phyloP scores from a whole-genome alignment of 2,329 filamentous ascomycete genomes.

The Aspergillus ibericus region DNA sequence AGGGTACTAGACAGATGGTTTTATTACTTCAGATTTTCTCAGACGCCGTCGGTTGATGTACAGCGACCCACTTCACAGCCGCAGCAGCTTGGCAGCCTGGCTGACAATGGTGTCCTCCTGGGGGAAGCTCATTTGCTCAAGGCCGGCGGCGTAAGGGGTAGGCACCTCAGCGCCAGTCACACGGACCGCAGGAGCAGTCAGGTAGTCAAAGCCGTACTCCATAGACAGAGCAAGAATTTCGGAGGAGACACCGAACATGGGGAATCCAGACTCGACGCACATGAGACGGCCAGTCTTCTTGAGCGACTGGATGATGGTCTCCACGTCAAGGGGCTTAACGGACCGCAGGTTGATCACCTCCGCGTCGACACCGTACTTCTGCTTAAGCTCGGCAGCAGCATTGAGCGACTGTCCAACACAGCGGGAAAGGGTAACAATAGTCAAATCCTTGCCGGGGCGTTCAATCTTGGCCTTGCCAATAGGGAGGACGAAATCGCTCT shows the following conservation, averaged over 20 bases:
- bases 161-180: slow-evolving; percentile 97
- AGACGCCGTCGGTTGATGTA: slow-evolving; percentile 12
- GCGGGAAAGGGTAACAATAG: slow-evolving; percentile 90
- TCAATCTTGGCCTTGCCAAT: slow-evolving; percentile 99
- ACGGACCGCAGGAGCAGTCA: slow-evolving; percentile 88
- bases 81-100: slow-evolving; percentile 85
- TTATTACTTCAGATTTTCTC: slow-evolving; percentile 28
- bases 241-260: slow-evolving; percentile 85
- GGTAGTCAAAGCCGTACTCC: slow-evolving; percentile 98
- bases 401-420: slow-evolving; percentile 89
- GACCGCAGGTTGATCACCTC: slow-evolving; percentile 99
- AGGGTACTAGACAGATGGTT: slow-evolving; percentile 36
- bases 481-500: slow-evolving; percentile 92
- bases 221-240: slow-evolving; percentile 93
- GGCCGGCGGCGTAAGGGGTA: slow-evolving; percentile 87
- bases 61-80: slow-evolving; percentile 56
- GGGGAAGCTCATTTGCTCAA: slow-evolving; percentile 96
- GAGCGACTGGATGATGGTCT: slow-evolving; percentile 92
- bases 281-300: slow-evolving; percentile 97
- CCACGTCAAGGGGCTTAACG: slow-evolving; percentile 93
- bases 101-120: slow-evolving; percentile 82
- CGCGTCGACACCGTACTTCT: slow-evolving; percentile 91
- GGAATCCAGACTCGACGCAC: slow-evolving; percentile 92
- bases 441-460: slow-evolving; percentile 91
- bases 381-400: slow-evolving; percentile 88